These are phyloP conservation scores for Diaporthe capsici DNA, from an alignment of 2,329 filamentous ascomycete species.

Conservation along the genomic window DNA sequence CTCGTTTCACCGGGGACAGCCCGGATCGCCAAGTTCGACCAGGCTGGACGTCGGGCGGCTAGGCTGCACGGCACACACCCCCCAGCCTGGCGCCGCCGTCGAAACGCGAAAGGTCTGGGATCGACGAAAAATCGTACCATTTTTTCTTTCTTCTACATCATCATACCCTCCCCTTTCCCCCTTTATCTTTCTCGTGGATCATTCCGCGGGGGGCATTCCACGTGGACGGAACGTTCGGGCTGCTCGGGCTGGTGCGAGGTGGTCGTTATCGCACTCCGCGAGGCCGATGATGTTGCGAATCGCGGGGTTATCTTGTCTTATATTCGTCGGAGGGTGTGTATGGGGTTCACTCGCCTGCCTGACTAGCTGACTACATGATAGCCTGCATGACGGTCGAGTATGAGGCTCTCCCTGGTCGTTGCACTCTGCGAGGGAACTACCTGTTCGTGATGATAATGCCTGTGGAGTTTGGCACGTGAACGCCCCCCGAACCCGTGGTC, in stretches of 20 bases:
- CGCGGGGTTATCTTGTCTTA: constrained; percentile 4
- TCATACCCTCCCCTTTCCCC: not conserved
- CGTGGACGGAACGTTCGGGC: not conserved
- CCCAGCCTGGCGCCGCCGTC: constrained; percentile 24
- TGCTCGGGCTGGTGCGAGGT: not conserved
- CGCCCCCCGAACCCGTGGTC: not conserved
- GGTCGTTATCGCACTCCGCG: not conserved
- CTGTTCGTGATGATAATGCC: not conserved
- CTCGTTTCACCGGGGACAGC: constrained; percentile 21
- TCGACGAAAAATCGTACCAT: constrained; percentile 14
- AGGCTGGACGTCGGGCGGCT: constrained; percentile 10
- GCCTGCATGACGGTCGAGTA: not conserved
- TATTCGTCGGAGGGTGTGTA: not conserved
- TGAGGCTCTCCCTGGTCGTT: not conserved
- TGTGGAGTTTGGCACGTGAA: not conserved
- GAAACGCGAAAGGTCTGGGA: constrained; percentile 29
- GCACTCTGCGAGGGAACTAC: not conserved
- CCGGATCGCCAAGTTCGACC: constrained; percentile 13
- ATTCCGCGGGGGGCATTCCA: not conserved
- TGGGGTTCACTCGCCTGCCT: not conserved
- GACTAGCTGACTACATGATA: too few relatives aligned
- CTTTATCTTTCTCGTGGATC: not conserved
- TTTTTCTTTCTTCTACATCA: not conserved
- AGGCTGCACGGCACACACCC: not conserved
- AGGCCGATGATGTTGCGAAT: not conserved